These are phyloP conservation scores for Neofusicoccum kwambonambiense DNA, from an alignment of 2,329 filamentous ascomycete genomes.

Conservation along the genomic window DNA sequence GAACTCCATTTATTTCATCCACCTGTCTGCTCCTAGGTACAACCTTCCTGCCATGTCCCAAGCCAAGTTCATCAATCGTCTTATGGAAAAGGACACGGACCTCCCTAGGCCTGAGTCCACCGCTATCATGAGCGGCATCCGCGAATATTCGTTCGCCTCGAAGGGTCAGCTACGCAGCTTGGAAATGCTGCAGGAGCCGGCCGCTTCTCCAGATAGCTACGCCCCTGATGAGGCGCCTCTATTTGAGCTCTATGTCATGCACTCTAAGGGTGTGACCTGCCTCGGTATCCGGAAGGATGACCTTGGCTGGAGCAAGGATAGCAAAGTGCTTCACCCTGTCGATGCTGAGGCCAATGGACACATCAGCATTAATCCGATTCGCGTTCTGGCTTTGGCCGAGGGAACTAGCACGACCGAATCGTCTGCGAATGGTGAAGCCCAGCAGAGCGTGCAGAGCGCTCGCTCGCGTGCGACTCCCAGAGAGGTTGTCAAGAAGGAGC, in stretches of 20 bases:
- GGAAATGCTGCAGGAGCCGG: constrained; percentile 76
- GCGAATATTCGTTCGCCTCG: constrained; percentile 88
- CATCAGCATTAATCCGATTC: constrained; percentile 71
- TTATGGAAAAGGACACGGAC: constrained; percentile 61
- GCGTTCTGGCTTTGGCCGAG: constrained; percentile 33
- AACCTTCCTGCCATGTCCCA: constrained; percentile 77
- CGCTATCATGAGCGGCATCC: constrained; percentile 93
- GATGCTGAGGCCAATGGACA: constrained; percentile 73
- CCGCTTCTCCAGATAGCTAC: constrained; percentile 57
- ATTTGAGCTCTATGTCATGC: constrained; percentile 96
- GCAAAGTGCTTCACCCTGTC: constrained; percentile 77
- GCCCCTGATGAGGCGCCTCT: constrained; percentile 67
- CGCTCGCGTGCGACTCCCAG: constrained; percentile 28
- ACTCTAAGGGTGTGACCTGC: constrained; percentile 94
- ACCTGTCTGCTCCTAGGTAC: constrained; percentile 92
- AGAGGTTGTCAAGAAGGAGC: constrained; percentile 36
- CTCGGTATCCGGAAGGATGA: constrained; percentile 83
- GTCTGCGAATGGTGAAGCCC: constrained; percentile 45
- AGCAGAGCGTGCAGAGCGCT: not conserved
- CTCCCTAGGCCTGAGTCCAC: constrained; percentile 84
- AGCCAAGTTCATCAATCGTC: constrained; percentile 78
- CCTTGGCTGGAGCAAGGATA: constrained; percentile 86
- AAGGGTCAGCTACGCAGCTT: constrained; percentile 86
- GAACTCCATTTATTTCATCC: constrained; percentile 96
- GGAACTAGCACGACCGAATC: constrained; percentile 41